Conservation (phyloP, 208 protist species). For the Acanthamoeba polyphaga region DNA sequence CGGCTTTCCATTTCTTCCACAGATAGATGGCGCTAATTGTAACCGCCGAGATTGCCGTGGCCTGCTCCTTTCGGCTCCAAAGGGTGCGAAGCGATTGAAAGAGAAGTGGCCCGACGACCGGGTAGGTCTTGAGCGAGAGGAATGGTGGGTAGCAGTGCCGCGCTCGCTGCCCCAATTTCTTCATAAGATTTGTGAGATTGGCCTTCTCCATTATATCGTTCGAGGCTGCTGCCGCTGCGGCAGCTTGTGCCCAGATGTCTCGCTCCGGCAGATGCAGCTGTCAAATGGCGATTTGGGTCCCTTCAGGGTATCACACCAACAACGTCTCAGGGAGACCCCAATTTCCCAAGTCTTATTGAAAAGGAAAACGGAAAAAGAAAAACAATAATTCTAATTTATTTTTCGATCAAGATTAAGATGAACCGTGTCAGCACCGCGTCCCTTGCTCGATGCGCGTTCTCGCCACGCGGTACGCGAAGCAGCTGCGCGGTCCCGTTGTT, state of each 20-base stretch:
- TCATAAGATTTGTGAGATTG: slow-evolving; percentile 43
- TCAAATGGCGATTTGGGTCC: neutral
- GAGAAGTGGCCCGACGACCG: neutral
- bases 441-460: neutral
- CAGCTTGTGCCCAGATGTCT: neutral
- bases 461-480: too few species aligned
- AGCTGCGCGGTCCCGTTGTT: too few species aligned
- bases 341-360: neutral
- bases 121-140: slow-evolving; percentile 11
- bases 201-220: neutral
- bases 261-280: neutral
- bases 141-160: neutral
- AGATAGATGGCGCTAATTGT: slow-evolving; percentile 4
- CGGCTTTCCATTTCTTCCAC: slow-evolving; percentile 38
- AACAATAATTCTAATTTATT: too few species aligned
- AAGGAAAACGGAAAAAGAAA: neutral
- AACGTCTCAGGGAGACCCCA: neutral
- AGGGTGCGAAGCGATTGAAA: neutral
- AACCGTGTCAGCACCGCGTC: neutral
- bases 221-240: neutral
- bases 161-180: neutral
- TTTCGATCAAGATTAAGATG: neutral
- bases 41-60: neutral
- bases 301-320: too few species aligned
- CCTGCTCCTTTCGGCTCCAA: neutral